These are phyloP conservation scores for Candida maris DNA, from an alignment of 805 yeast species.

Conservation along the genomic window DNA sequence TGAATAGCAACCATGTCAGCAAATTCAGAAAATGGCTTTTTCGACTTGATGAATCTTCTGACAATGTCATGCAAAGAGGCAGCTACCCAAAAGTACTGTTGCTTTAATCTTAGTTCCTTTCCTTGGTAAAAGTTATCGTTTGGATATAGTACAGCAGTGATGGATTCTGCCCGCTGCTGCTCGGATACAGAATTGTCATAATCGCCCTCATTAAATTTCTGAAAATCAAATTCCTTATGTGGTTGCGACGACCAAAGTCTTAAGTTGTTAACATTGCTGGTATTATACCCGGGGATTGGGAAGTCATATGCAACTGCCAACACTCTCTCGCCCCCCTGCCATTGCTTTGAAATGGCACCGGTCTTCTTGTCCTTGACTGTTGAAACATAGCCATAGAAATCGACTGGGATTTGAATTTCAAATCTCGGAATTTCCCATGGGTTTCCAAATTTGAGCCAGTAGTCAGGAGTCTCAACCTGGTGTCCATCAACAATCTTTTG, in stretches of 20 bases:
- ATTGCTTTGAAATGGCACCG: constrained; percentile 55
- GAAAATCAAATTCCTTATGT: constrained; percentile 85
- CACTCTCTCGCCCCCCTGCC: constrained; percentile 89
- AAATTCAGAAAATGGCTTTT: constrained; percentile 75
- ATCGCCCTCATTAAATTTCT: constrained; percentile 88
- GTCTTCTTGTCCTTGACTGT: constrained; percentile 50
- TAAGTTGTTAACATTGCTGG: constrained; percentile 79
- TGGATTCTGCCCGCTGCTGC: constrained; percentile 87
- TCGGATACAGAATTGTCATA: constrained; percentile 77
- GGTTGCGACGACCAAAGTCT: constrained; percentile 90
- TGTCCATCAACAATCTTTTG: constrained; percentile 88
- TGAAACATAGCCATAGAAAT: constrained; percentile 79
- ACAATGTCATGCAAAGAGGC: constrained; percentile 90
- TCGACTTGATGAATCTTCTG: constrained; percentile 79
- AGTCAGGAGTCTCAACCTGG: constrained; percentile 92
- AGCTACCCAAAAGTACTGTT: constrained; percentile 95
- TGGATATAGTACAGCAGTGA: constrained; percentile 90
- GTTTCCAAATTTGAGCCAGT: constrained; percentile 84
- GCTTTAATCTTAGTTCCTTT: constrained; percentile 87
- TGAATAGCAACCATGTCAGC: constrained; percentile 88
- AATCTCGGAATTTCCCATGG: constrained; percentile 92
- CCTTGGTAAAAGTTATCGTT: constrained; percentile 91
- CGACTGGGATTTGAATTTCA: constrained; percentile 86
- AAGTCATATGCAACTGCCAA: constrained; percentile 87
- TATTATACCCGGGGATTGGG: constrained; percentile 89